A percentile compares a stretch with the other conserved stretches of the same genome.
Conservation (phyloP, 129 eudicot genomes). For the Pulicaria dysenterica region DNA sequence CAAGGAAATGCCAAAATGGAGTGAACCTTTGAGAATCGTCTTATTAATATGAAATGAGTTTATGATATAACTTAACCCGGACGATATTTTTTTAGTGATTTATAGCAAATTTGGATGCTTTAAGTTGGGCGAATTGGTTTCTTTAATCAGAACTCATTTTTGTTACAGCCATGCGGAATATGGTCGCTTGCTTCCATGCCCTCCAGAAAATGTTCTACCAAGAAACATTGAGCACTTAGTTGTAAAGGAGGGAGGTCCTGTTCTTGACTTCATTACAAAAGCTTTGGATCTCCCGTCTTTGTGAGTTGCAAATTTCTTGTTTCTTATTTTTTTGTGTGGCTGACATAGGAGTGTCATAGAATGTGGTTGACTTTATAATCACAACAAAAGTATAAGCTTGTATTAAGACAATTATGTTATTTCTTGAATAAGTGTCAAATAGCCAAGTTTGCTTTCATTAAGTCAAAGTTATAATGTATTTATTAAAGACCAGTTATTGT, state of each 20-base stretch:
- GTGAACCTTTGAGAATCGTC: no score
- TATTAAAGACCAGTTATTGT: no score
- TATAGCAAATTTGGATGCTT: background rate
- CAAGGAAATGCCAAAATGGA: no score
- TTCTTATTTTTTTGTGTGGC: background rate
- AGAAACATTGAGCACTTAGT: conserved; percentile 85
- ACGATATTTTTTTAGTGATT: background rate
- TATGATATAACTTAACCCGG: no score
- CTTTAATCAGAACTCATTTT: background rate
- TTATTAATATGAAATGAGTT: no score
- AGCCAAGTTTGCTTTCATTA: no score
- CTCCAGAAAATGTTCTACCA: conserved; percentile 55
- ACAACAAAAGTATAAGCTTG: no score
- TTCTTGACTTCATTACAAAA: conserved; percentile 58
- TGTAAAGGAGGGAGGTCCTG: conserved; percentile 71
- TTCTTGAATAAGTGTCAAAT: no score
- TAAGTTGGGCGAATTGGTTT: background rate
- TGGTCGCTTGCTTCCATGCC: conserved; percentile 82
- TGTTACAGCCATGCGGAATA: conserved; percentile 35
- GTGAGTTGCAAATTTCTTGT: conserved; percentile 43
- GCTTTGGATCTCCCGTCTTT: conserved; percentile 71
- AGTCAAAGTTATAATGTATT: no score
- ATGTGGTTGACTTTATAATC: background rate
- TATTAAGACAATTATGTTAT: no score
- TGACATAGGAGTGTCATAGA: background rate